Base-by-base conservation (phyloP, 169 alveolate genomes). In the Cytauxzoon felis region DNA sequence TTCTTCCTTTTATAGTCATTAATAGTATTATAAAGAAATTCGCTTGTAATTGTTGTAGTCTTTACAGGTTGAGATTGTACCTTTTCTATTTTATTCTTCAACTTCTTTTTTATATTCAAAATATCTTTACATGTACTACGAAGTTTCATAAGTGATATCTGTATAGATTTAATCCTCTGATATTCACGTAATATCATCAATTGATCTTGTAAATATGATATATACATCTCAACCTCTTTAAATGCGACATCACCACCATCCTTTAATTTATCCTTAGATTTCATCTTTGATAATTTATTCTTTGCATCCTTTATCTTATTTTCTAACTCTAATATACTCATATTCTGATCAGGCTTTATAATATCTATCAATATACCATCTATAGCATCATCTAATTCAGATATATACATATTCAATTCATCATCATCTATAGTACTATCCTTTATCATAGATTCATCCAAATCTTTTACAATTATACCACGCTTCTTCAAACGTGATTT, bases 1-100 rank as follows among this genome's bases (percentile, higher is more conserved):
- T n/a, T n/a, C n/a, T n/a, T n/a, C n/a, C n/a, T n/a, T 40, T 72
- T 58, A 9, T 56, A 52, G 32, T 29, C 69, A 61, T 72, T 72
- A 68, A 72, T 3, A n/a, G 29, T 18, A 27, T 49, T 65, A 42
- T 62, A 27, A 38, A 62, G 19, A 0, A 43, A 18, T 30, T 63
- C 42, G 13, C 67, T 57, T 1, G 60, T 42, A 1, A 49, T n/a
- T 41, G 47, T 48, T 2, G 73, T 23, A 1, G 53, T 21, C 18
- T 32, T 30, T 9, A 38, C 57, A 2, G 70, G 30, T 43, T 19
- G 30, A 33, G 26, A 45, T 24, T 42, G 24, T 2, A 5, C 11
- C 47, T 36, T 42, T 30, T 49, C 1, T 34, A 26, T 16, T 9
- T 48, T 26, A 11, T 21, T 63, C 50, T 33, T 49, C 53, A 41